Evolutionary conservation across 2,329 filamentous ascomycete genomes (phyloP), one percentile per base, ranked within the genome.

Genomic region (Setomelanomma holmii): DNA sequence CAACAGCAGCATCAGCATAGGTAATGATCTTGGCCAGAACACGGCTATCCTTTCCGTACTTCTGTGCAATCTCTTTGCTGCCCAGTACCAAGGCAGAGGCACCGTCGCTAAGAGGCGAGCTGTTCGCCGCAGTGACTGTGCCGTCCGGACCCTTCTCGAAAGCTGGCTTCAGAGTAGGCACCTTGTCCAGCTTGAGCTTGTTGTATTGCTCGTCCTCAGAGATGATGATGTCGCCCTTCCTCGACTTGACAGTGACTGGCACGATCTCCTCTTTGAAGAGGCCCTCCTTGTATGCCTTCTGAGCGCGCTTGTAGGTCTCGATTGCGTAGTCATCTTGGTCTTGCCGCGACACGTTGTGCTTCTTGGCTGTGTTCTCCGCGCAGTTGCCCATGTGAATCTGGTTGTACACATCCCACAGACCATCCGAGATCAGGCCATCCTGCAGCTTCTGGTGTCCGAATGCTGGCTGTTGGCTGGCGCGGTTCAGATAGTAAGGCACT

Each of bases 341-440:
- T 75, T 97, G 86, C 12, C 95, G 82, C 7, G 89, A 88, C 58
- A 99, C 84, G 1, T 84, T 79, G 75, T 91, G 84, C 66, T 93
- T 93, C 82, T 96, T 96, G 41, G 90, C 95, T 1, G 93, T 97
- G 63, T 89, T 91, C 79, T 99, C 95, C 14, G 93, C 93, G 72
- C 95, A 99, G 66, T 95, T 92, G 38, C 95, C 95, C 95, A 99
- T 99, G 77, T 98, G 95, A 69, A 97, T 89, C 72, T 96, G 86
- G 74, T 96, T 92, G 77, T 97, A 99, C 12, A 96, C 93, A 72
- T 99, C 95, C 80, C 91, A 96, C 55, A 99, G 78, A 0, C 95
- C 95, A 69, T 99, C 95, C 75, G 95, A 95, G 72, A 98, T 89
- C 66, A 99, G 78, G 0, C 93, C 95, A 69, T 99, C 95, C 75